phyloP scores from a whole-genome alignment of 208 protist genomes.

The Trypanosoma grayi region DNA sequence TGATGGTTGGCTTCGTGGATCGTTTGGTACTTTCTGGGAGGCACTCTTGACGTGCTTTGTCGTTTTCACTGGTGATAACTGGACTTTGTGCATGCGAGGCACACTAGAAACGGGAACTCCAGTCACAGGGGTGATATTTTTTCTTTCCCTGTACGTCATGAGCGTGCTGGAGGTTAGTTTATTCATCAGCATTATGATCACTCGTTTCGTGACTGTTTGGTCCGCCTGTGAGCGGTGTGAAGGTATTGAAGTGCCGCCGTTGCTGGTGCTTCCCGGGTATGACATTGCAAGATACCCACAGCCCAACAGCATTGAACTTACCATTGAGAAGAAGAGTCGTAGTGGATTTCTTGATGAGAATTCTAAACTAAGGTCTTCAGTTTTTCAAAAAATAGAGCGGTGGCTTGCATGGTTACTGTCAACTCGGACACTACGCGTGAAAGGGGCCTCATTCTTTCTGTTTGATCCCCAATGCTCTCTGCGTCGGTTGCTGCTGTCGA shows the following conservation, averaged over 20 bases:
- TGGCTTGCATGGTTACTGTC: constrained; percentile 8
- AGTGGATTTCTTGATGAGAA: constrained; percentile 5
- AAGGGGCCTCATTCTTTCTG: constrained; percentile 18
- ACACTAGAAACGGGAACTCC: constrained; percentile 23
- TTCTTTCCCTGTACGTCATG: constrained; percentile 24
- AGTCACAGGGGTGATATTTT: constrained; percentile 43
- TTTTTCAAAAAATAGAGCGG: not conserved
- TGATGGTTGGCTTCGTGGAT: constrained; percentile 13
- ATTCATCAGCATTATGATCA: constrained; percentile 9
- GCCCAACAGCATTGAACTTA: not conserved
- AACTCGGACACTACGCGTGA: not conserved
- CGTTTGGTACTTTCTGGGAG: constrained; percentile 55
- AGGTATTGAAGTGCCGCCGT: constrained; percentile 3
- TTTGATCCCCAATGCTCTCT: constrained; percentile 27
- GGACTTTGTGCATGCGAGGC: constrained; percentile 32
- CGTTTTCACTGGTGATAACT: constrained; percentile 44
- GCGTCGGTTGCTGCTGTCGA: constrained; percentile 22
- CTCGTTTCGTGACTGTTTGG: not conserved
- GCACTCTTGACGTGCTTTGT: constrained; percentile 43
- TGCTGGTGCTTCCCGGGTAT: constrained; percentile 10
- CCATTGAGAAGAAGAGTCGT: not conserved
- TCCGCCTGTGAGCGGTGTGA: not conserved
- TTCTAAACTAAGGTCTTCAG: not conserved
- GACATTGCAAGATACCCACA: not conserved
- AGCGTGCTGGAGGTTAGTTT: not conserved